A percentile compares a stretch with the other conserved stretches of the same genome.
These are phyloP conservation scores for Trichodelitschia bisporula DNA, from an alignment of 495 filamentous ascomycete species.

Conservation along the genomic window DNA sequence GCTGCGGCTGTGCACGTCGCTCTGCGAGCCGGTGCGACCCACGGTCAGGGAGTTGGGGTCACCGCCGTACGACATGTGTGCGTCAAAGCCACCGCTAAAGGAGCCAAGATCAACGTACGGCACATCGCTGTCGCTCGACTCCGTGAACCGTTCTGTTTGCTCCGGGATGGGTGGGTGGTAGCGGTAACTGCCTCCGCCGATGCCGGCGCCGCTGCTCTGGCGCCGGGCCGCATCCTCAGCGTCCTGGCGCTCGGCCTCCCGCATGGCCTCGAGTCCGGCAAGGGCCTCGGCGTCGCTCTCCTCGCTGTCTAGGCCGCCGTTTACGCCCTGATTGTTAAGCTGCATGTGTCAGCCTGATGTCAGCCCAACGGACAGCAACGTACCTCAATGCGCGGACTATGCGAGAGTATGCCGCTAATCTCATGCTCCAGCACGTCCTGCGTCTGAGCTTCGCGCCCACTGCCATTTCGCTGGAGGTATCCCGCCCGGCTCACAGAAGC, in stretches of 20 bases:
- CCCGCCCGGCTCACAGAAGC: slow-evolving; percentile 10
- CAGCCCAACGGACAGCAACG: background rate
- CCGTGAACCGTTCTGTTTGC: slow-evolving; percentile 9
- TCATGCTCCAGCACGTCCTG: background rate
- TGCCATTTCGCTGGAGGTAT: background rate
- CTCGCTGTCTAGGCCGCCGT: slow-evolving; percentile 19
- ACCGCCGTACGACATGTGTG: slow-evolving; percentile 46
- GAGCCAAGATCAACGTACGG: slow-evolving; percentile 44
- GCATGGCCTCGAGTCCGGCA: slow-evolving; percentile 63
- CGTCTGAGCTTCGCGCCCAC: background rate
- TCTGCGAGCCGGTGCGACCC: slow-evolving; percentile 1
- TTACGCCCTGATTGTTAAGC: background rate
- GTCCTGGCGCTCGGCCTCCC: slow-evolving; percentile 67
- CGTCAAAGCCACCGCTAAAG: slow-evolving; percentile 52
- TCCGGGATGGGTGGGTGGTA: slow-evolving; percentile 11
- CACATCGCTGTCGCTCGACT: slow-evolving; percentile 40
- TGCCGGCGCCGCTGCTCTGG: no score
- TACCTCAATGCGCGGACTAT: slow-evolving; percentile 1
- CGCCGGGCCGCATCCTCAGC: slow-evolving; percentile 26
- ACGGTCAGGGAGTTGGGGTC: slow-evolving; percentile 16
- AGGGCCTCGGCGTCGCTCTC: slow-evolving; percentile 83
- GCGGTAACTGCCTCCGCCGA: slow-evolving; percentile 11
- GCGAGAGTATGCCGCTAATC: background rate
- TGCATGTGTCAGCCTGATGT: background rate
- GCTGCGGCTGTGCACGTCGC: slow-evolving; percentile 8